Conservation (phyloP, 2,329 filamentous ascomycete species). For the Colletotrichum sp. region DNA sequence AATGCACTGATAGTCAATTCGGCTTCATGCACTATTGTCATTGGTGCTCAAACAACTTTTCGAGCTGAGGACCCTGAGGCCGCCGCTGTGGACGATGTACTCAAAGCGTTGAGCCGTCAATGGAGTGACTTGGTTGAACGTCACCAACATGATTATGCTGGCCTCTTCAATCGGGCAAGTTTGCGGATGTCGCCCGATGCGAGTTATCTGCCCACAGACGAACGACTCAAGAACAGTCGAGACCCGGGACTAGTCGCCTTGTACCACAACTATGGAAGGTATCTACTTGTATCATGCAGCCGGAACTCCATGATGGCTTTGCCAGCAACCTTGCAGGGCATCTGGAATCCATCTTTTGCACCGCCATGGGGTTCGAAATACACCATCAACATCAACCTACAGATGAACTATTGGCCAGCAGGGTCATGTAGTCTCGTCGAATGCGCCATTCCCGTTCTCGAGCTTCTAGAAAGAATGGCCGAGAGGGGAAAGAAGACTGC, state of each 20-base stretch:
- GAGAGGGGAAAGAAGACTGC: slow-evolving; percentile 35
- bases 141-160: slow-evolving; percentile 25
- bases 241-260: slow-evolving; percentile 28
- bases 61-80: slow-evolving; percentile 32
- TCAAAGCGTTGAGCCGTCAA: slow-evolving; percentile 16
- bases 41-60: slow-evolving; percentile 45
- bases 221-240: slow-evolving; percentile 18
- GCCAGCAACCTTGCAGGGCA: slow-evolving; percentile 48
- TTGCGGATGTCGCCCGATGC: slow-evolving; percentile 29
- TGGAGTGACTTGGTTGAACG: slow-evolving; percentile 24
- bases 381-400: slow-evolving; percentile 48
- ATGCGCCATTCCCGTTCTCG: slow-evolving; percentile 7
- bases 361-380: slow-evolving; percentile 48
- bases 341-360: slow-evolving; percentile 45
- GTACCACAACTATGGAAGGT: slow-evolving; percentile 23
- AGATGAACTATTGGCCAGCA: slow-evolving; percentile 48
- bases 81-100: slow-evolving; percentile 30
- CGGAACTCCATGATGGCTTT: slow-evolving; percentile 25
- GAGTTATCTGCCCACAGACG: slow-evolving; percentile 21
- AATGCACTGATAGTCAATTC: slow-evolving; percentile 41
- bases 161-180: slow-evolving; percentile 25
- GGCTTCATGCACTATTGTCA: slow-evolving; percentile 36
- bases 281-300: slow-evolving; percentile 24
- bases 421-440: slow-evolving; percentile 13
- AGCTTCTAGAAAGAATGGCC: slow-evolving; percentile 40